Conservation (phyloP, 257 asterid species). For the Gentiana straminea region DNA sequence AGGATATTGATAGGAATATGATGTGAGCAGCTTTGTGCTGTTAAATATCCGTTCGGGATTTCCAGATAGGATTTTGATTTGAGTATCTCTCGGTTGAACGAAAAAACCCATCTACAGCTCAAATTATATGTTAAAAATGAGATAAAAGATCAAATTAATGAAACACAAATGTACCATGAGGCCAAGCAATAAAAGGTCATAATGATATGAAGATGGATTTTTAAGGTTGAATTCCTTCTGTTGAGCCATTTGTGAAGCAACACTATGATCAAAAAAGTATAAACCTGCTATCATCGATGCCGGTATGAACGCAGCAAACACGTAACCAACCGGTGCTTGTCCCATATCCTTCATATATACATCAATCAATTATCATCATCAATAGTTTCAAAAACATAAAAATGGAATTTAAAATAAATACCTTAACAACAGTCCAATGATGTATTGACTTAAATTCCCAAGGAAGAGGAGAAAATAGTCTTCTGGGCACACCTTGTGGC, state of each 20-base stretch:
- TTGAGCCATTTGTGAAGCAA: conserved; percentile 87
- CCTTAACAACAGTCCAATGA: conserved; percentile 89
- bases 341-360: conserved; percentile 82
- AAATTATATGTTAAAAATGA: too few species aligned
- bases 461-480: conserved; percentile 76
- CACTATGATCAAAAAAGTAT: conserved; percentile 89
- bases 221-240: conserved; percentile 81
- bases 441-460: conserved; percentile 61
- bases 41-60: too few species aligned
- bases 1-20: too few species aligned
- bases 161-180: conserved; percentile 51
- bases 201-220: conserved; percentile 82
- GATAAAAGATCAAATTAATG: too few species aligned
- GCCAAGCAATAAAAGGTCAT: conserved; percentile 65
- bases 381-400: conserved; percentile 1
- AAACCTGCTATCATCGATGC: conserved; percentile 83
- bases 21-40: too few species aligned
- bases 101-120: too few species aligned
- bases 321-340: conserved; percentile 44
- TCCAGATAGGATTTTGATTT: too few species aligned
- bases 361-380: too few species aligned
- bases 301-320: conserved; percentile 73
- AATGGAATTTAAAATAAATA: conserved; percentile 10
- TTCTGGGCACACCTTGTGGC: conserved; percentile 76
- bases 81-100: too few species aligned